These are phyloP conservation scores for Rubus parviflorus DNA, from an alignment of 306 rosid species.

Conservation along the genomic window DNA sequence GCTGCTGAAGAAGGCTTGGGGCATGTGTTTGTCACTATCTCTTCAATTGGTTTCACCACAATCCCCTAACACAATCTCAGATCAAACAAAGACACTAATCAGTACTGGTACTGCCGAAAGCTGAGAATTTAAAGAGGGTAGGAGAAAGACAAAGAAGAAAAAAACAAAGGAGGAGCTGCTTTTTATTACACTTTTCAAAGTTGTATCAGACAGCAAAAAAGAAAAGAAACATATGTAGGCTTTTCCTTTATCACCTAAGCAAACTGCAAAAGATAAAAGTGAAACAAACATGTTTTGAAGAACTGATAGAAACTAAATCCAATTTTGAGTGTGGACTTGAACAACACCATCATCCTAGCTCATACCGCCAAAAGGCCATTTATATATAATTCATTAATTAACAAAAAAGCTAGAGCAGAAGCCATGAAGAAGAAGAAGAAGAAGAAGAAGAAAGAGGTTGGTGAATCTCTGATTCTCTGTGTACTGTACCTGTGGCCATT, in stretches of 20 bases:
- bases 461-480: neutral
- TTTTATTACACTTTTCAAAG: slow-evolving; percentile 24
- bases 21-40: slow-evolving; percentile 40
- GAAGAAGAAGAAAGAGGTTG: neutral
- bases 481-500: slow-evolving; percentile 73
- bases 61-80: slow-evolving; percentile 47
- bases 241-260: slow-evolving; percentile 33
- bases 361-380: neutral
- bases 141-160: slow-evolving; percentile 28
- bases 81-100: slow-evolving; percentile 12
- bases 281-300: slow-evolving; percentile 22
- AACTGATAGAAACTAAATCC: slow-evolving; percentile 43
- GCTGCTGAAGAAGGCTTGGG: slow-evolving; percentile 30
- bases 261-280: slow-evolving; percentile 53
- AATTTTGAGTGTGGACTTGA: slow-evolving; percentile 29
- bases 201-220: slow-evolving; percentile 10
- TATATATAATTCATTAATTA: neutral
- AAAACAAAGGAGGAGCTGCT: slow-evolving; percentile 27
- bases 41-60: slow-evolving; percentile 65
- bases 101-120: neutral
- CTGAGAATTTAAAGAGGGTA: slow-evolving; percentile 11
- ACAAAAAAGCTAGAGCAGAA: neutral
- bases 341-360: slow-evolving; percentile 22
- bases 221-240: slow-evolving; percentile 10
- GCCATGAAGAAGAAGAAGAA: neutral